A percentile compares a stretch with the other conserved stretches of the same genome.
Conservation (phyloP, 2,329 filamentous ascomycete genomes). For the Boeremia exigua region DNA sequence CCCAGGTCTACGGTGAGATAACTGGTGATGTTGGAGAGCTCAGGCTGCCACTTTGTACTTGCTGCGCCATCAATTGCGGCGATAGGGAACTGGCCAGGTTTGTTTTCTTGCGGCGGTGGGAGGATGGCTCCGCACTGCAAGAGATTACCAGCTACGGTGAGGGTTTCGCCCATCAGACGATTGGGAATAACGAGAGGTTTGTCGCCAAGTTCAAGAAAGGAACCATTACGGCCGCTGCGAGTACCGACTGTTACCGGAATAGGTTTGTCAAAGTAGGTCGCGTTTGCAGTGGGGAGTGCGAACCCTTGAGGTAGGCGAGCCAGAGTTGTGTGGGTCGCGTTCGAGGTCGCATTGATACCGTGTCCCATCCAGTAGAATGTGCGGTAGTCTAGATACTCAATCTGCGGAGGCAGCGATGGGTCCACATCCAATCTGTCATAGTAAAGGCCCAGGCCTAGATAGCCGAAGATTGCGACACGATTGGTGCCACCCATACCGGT, state of each 20-base stretch:
- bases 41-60: constrained; percentile 71
- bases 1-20: constrained; percentile 64
- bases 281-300: constrained; percentile 60
- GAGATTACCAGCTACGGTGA: constrained; percentile 65
- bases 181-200: constrained; percentile 64
- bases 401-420: constrained; percentile 66
- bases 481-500: constrained; percentile 74
- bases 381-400: constrained; percentile 65
- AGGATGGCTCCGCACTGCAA: constrained; percentile 66
- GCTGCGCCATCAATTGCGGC: constrained; percentile 70
- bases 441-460: constrained; percentile 67
- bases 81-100: constrained; percentile 72
- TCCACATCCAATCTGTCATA: constrained; percentile 67
- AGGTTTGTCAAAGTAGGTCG: constrained; percentile 57
- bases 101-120: constrained; percentile 46
- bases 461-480: constrained; percentile 71
- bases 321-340: constrained; percentile 69
- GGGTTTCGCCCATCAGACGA: constrained; percentile 60
- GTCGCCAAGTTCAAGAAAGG: constrained; percentile 55
- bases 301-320: constrained; percentile 55
- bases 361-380: constrained; percentile 72
- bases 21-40: constrained; percentile 55
- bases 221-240: constrained; percentile 35
- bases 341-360: constrained; percentile 66
- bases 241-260: constrained; percentile 66